Evolutionary conservation across 2,329 filamentous ascomycete genomes (phyloP), one percentile per base, ranked within the genome.

Genomic region (Alternaria solani): DNA sequence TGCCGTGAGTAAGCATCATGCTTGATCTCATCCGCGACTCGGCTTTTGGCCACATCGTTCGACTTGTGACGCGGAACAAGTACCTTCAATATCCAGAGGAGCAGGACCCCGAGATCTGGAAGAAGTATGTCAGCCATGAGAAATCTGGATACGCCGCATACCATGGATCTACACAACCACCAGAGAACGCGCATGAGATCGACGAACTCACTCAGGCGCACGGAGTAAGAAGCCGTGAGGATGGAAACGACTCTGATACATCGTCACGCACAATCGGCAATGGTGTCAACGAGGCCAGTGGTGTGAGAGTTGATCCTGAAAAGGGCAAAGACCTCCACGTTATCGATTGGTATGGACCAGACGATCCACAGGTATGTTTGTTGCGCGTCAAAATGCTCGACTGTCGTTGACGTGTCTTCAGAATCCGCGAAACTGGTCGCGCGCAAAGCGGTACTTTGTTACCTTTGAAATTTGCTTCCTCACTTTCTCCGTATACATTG

Each of bases 401-500:
- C 8, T 25, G 8, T 5, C 14, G 20, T 26, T 57, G 20, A 60
- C 26, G 20, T 11, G 5, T 6, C 5, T 11, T 8, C 5, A 82
- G 73, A 84, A 84, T 49, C 82, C 83, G 2, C 69, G 76, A 49
- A 84, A 84, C 61, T 85, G 83, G 83, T 78, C 78, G 2, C 65
- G 59, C 3, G 59, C 49, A 3, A 83, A 81, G 69, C 83, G 82
- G 38, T 64, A 77, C 55, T 80, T 80, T 41, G 79, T 84, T 25
- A 83, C 80, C 0, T 79, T 79, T 46, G 74, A 81, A 39, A 81
- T 85, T 56, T 83, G 80, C 58, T 69, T 85, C 30, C 75, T 83
- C 30, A 84, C 81, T 0, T 83, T 84, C 85, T 54, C 86, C 82
- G 38, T 84, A 30, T 86, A 86, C 66, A 83, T 81, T 61, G 83